Evolutionary conservation across 2,329 filamentous ascomycete genomes (phyloP).

Genomic region (Botrytis squamosa): DNA sequence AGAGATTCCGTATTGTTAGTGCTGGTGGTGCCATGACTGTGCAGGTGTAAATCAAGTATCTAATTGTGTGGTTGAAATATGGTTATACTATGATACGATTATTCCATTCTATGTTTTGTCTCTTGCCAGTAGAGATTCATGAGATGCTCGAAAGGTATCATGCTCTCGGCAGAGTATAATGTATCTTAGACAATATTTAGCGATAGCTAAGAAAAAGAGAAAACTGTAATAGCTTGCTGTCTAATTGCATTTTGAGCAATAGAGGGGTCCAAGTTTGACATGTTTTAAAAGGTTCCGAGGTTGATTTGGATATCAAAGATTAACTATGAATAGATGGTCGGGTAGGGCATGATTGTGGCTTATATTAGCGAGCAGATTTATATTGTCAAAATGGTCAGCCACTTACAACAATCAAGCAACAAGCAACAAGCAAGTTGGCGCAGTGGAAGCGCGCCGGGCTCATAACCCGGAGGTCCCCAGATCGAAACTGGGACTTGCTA

Average conservation of each 20-base stretch:
- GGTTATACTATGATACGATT: not conserved
- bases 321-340: not conserved
- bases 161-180: not conserved
- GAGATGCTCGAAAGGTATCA: not conserved
- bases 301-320: not conserved
- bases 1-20: constrained; percentile 81
- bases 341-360: not conserved
- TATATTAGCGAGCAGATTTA: accelerated
- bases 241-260: not conserved
- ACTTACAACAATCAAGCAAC: not conserved
- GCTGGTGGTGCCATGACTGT: constrained; percentile 31
- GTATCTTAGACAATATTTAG: not conserved
- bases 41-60: not conserved
- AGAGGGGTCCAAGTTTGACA: not conserved
- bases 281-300: not conserved
- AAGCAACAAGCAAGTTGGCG: constrained; percentile 39
- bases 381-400: accelerated
- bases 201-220: not conserved
- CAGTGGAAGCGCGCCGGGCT: constrained; percentile 43
- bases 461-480: constrained; percentile 43
- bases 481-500: constrained; percentile 39
- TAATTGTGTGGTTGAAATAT: not conserved
- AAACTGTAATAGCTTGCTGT: not conserved
- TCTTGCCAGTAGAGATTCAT: not conserved
- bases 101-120: constrained; percentile 6